Evolutionary conservation across 805 yeast species (phyloP), one percentile per base, ranked within the genome.

Genomic region (Tetrapisispora taiwanensis): DNA sequence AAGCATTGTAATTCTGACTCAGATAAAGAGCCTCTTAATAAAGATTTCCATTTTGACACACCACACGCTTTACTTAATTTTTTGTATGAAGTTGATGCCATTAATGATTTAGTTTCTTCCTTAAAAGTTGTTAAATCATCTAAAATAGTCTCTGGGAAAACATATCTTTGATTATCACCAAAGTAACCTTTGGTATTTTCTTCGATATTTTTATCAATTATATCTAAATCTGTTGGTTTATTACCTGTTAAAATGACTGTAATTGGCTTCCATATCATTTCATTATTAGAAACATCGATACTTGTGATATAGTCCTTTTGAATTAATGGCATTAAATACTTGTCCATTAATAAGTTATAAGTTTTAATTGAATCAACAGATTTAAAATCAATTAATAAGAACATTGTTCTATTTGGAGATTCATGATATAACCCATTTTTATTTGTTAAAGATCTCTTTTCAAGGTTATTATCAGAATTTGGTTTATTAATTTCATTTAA

Each of bases 231-330:
- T 13, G 40, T 44, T 0, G 88, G 87, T 22, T 74, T 68, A 51
- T 78, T 72, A 1, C 92, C 92, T 0, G 87, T 82, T 30, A 80
- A 70, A 4, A 82, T 71, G 4, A 82, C 66, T 0, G 84, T 73
- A 8, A 84, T 45, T 4, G 88, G 86, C 0, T 80, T 81, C 42
- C 67, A 60, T 3, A 59, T 58, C 45, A 70, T 56, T 19, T 55
- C 49, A 0, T 63, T 56, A 3, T 62, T 49, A 2, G 52, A 48
- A 13, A 63, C 51, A 51, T 78, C 70, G 52, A 64, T 76, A 44
- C 69, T 65, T 1, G 83, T 70, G 33, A 84, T 57, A 56, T 73
- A 83, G 1, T 67, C 71, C 18, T 65, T 62, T n/a, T 70, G 69
- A n/a, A 72, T 66, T 32, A 81, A 69, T 7, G 74, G 70, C 40